A percentile compares a stretch with the other conserved stretches of the same genome.
Conservation (phyloP, 805 yeast genomes). For the Candida endomychidarum region DNA sequence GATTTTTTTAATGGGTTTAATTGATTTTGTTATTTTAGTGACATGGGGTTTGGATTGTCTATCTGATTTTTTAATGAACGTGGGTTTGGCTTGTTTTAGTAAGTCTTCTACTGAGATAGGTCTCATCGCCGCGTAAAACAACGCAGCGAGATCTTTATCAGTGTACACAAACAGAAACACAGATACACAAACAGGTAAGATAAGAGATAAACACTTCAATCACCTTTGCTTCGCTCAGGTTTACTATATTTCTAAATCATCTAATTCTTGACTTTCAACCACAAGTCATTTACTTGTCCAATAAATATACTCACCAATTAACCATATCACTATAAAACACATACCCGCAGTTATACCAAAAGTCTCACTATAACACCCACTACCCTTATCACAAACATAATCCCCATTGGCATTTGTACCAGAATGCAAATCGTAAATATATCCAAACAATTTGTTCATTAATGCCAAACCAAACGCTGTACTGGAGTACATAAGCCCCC, state of each 20-base stretch:
- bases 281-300: too few relatives aligned
- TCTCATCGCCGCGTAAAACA: slow-evolving; percentile 5
- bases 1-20: not conserved
- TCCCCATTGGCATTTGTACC: slow-evolving; percentile 18
- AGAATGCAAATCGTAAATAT: slow-evolving; percentile 28
- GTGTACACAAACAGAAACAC: too few relatives aligned
- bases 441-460: slow-evolving; percentile 33
- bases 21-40: not conserved
- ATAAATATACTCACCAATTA: slow-evolving; percentile 23
- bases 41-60: slow-evolving; percentile 2
- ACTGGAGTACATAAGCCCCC: slow-evolving; percentile 36
- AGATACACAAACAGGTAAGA: too few relatives aligned
- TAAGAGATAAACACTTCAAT: not conserved
- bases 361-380: slow-evolving; percentile 28
- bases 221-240: too few relatives aligned
- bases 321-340: slow-evolving; percentile 20
- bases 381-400: slow-evolving; percentile 27
- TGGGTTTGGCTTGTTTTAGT: slow-evolving; percentile 11
- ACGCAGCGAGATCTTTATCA: not conserved
- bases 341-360: slow-evolving; percentile 26
- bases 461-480: slow-evolving; percentile 32
- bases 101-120: slow-evolving; percentile 14
- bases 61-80: slow-evolving; percentile 11
- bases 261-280: too few relatives aligned
- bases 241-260: too few relatives aligned